Percentiles rank a stretch among this genome's conserved stretches.
Conservation (phyloP, 1,284 basidiomycete genomes). For the Sporisorium reilianum region DNA sequence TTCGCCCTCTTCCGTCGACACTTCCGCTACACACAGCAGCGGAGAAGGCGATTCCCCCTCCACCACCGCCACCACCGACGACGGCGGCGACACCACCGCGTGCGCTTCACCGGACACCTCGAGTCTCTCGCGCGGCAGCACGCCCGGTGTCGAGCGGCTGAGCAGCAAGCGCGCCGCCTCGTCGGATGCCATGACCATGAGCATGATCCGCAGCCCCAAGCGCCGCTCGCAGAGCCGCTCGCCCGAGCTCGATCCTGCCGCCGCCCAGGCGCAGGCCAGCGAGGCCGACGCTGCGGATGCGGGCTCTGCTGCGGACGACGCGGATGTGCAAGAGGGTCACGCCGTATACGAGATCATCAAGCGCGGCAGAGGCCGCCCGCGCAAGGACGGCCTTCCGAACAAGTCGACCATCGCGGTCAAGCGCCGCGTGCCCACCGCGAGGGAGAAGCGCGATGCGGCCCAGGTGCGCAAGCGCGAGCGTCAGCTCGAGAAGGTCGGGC, state of each 20-base stretch:
- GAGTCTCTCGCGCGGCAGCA: slow-evolving; percentile 41
- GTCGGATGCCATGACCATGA: slow-evolving; percentile 51
- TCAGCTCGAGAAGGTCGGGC: slow-evolving; percentile 39
- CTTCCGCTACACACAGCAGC: slow-evolving; percentile 53
- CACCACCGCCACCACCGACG: slow-evolving; percentile 57
- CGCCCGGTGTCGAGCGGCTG: slow-evolving; percentile 39
- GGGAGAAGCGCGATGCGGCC: slow-evolving; percentile 50
- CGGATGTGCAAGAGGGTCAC: slow-evolving; percentile 7
- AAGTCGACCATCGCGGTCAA: slow-evolving; percentile 49
- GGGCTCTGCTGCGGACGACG: slow-evolving; percentile 1
- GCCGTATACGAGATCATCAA: slow-evolving; percentile 43
- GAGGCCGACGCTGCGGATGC: not conserved
- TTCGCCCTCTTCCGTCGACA: slow-evolving; percentile 59
- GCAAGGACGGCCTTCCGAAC: slow-evolving; percentile 53
- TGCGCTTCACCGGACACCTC: slow-evolving; percentile 34
- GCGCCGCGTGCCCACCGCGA: slow-evolving; percentile 41
- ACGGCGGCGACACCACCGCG: slow-evolving; percentile 45
- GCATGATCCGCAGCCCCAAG: slow-evolving; percentile 57
- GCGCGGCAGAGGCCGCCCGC: slow-evolving; percentile 45
- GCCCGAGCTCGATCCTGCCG: slow-evolving; percentile 23
- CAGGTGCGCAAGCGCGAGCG: slow-evolving; percentile 49
- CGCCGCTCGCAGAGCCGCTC: slow-evolving; percentile 55
- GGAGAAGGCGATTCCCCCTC: slow-evolving; percentile 53
- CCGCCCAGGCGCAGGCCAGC: slow-evolving; percentile 6
- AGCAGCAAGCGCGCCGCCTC: slow-evolving; percentile 57